Base-by-base conservation (phyloP, 2,329 filamentous ascomycete genomes). In the Colletotrichum cereale region DNA sequence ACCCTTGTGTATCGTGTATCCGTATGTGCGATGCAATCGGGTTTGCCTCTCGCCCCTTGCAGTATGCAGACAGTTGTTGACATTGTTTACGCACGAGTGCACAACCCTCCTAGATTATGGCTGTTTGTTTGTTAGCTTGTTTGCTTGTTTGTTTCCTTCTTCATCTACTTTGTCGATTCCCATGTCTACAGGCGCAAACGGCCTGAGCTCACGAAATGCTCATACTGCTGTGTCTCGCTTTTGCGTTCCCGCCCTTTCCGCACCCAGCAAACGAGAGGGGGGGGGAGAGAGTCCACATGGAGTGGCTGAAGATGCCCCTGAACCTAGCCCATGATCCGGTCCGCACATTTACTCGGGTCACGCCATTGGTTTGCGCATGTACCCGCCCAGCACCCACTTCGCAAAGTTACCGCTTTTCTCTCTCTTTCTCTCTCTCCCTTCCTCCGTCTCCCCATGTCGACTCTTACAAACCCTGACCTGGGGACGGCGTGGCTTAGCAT, bases 221-320 rank as follows among this genome's bases (percentile, higher is more conserved):
- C 29, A n/a, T 61, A n/a, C 42, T 62, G n/a, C 64, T 29, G 57
- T 62, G 56, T 62, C 24, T 34, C 44, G 31, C 42, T 44, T 26
- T 26, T 52, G 18, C 65, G 29, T 47, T 68, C 65, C 64, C 65
- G 58, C 64, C 64, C 52, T 68, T 68, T 68, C 68, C 68, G 68
- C 67, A 71, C 64, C 68, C 58, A 71, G 68, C 65, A 63, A 18
- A n/a, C n/a, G 50, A 21, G 47, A 14, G 48, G 38, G 61, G 50
- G 34, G 48, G 29, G 47, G 48, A 34, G 24, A 16, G 50, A 36
- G 53, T 58, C 68, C 68, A 67, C 50, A 38, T 44, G 50, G 40
- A 58, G 68, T 67, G 68, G 68, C 42, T 53, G 8, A 38, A 53
- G 29, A 38, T 38, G 68, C 58, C 68, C 68, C 65, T 68, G 65